Percentiles rank a stretch among this genome's conserved stretches.
Evolutionary conservation across 768 basidiomycete genomes (phyloP).

Genomic region (Russula earlei): DNA sequence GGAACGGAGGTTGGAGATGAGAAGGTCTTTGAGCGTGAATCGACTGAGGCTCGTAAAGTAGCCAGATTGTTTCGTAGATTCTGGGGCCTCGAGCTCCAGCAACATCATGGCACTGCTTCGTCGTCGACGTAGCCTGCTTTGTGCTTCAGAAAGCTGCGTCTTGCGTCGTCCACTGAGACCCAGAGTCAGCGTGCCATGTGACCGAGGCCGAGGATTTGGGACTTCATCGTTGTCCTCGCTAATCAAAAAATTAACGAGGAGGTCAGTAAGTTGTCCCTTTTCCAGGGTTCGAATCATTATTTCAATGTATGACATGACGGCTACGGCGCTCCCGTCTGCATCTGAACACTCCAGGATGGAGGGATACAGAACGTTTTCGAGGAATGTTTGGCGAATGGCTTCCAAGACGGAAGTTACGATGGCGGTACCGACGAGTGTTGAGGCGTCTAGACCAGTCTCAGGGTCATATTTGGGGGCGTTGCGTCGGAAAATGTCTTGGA

Average conservation of each 20-base stretch:
- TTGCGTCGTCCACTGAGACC: constrained; percentile 28
- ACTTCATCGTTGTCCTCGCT: constrained; percentile 76
- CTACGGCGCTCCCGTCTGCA: constrained; percentile 87
- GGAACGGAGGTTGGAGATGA: constrained; percentile 71
- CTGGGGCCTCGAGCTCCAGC: constrained; percentile 77
- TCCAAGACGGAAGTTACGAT: constrained; percentile 79
- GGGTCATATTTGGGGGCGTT: constrained; percentile 37
- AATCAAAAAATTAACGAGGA: constrained; percentile 70
- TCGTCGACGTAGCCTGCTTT: constrained; percentile 44
- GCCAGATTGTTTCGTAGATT: constrained; percentile 56
- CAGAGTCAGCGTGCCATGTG: constrained; percentile 36
- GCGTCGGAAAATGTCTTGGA: constrained; percentile 78
- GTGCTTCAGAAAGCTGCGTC: constrained; percentile 30
- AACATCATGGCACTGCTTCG: constrained; percentile 89
- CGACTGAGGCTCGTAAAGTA: constrained; percentile 85
- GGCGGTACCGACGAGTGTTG: constrained; percentile 62
- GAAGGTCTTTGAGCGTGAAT: constrained; percentile 85
- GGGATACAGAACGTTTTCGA: constrained; percentile 89
- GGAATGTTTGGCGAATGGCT: constrained; percentile 74
- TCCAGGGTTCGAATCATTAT: constrained; percentile 72
- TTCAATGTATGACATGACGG: constrained; percentile 93
- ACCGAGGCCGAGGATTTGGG: constrained; percentile 36
- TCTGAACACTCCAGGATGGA: constrained; percentile 91
- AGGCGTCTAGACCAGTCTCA: constrained; percentile 43
- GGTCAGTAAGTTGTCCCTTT: constrained; percentile 55